Conservation (phyloP, 108 stramenopile species). For the Asterionellopsis glacialis region DNA sequence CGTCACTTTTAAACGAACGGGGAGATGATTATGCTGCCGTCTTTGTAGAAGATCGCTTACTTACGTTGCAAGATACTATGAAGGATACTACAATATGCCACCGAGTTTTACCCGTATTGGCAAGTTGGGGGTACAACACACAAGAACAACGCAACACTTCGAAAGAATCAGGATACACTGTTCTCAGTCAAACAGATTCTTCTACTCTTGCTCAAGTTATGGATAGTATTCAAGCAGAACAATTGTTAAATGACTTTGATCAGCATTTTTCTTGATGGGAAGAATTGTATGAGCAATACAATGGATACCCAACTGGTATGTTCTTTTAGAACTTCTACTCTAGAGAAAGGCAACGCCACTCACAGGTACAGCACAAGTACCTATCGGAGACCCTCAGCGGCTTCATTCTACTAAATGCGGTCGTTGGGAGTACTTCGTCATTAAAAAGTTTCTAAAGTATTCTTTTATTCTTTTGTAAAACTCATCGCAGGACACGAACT, state of each 20-base stretch:
- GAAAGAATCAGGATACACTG: background rate
- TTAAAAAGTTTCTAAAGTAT: too few species aligned
- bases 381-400: too few species aligned
- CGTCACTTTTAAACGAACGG: constrained; percentile 4
- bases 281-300: too few species aligned
- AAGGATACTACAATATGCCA: background rate
- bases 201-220: background rate
- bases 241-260: background rate
- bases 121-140: constrained; percentile 31
- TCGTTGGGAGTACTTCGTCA: too few species aligned
- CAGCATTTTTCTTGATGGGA: too few species aligned
- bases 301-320: too few species aligned
- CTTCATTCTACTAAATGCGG: too few species aligned
- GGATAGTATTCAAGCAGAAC: background rate
- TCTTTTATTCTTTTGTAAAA: too few species aligned
- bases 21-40: constrained; percentile 4
- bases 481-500: too few species aligned
- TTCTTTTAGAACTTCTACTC: too few species aligned
- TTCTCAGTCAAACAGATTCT: background rate
- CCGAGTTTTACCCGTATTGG: constrained; percentile 13
- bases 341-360: too few species aligned
- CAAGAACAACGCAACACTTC: constrained; percentile 5
- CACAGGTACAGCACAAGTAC: too few species aligned
- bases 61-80: constrained; percentile 20
- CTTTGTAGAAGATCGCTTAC: constrained; percentile 24